These are phyloP conservation scores for Bidens hawaiensis DNA, from an alignment of 140 eudicot genomes.

Conservation along the genomic window DNA sequence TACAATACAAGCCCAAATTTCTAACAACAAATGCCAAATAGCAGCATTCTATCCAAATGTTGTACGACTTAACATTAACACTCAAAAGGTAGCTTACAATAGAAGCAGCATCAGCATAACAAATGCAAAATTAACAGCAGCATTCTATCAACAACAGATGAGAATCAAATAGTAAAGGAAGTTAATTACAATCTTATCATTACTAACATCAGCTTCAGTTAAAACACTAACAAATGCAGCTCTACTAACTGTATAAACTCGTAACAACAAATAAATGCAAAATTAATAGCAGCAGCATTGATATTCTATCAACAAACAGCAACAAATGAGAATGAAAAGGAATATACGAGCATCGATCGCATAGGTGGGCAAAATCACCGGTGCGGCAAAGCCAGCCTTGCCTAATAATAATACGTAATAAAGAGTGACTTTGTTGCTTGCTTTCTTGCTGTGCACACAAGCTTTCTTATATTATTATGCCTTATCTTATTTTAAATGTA, in stretches of 20 bases:
- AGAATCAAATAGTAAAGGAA: neutral
- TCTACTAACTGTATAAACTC: too few relatives aligned
- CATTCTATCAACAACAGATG: constrained; percentile 6
- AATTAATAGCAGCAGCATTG: constrained; percentile 5
- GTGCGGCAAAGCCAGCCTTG: constrained; percentile 80
- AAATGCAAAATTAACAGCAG: neutral
- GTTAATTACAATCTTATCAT: too few relatives aligned
- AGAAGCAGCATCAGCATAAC: neutral
- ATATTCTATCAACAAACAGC: constrained; percentile 2
- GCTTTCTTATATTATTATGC: too few relatives aligned
- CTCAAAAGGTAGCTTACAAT: neutral
- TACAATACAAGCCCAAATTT: neutral
- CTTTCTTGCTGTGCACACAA: too few relatives aligned
- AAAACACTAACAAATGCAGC: too few relatives aligned
- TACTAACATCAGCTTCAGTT: too few relatives aligned
- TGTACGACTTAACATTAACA: too few relatives aligned
- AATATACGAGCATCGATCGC: constrained; percentile 55
- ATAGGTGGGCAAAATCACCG: constrained; percentile 67
- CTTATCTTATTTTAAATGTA: too few relatives aligned
- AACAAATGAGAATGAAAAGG: constrained; percentile 1
- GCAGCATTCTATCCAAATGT: neutral
- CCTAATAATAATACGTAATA: too few relatives aligned
- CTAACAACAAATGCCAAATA: neutral
- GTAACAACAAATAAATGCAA: neutral
- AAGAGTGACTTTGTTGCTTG: too few relatives aligned